Evolutionary conservation across 2,329 filamentous ascomycete genomes (phyloP).

Genomic region (Penicillium sp.): DNA sequence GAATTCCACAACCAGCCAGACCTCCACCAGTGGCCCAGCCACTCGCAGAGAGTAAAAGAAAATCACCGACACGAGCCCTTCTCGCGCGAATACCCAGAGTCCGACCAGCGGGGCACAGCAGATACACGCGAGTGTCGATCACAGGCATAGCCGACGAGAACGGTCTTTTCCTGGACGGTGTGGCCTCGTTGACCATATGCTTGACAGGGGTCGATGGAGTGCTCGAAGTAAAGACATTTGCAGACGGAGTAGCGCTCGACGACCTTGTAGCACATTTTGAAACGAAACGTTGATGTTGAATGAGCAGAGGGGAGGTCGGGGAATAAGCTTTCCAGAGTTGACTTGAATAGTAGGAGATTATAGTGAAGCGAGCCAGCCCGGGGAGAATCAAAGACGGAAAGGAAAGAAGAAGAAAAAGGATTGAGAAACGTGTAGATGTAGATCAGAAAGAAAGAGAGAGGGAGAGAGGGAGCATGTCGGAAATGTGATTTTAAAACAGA

Average conservation of each 20-base stretch:
- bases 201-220: conserved; percentile 80
- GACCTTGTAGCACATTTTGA: conserved; percentile 81
- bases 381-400: conserved; percentile 8
- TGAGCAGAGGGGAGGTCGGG: not conserved
- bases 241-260: conserved; percentile 85
- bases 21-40: not conserved
- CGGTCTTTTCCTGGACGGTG: conserved; percentile 68
- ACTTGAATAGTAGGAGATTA: not conserved
- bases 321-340: not conserved
- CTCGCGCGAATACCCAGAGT: conserved; percentile 28
- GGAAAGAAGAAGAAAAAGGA: not conserved
- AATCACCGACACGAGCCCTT: conserved; percentile 21
- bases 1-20: not conserved
- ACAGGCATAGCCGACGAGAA: conserved; percentile 83
- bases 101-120: conserved; percentile 17
- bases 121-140: conserved; percentile 48
- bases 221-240: conserved; percentile 83
- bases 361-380: conserved; percentile 6
- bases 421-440: no score
- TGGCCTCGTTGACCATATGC: conserved; percentile 75
- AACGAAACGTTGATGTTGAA: no score
- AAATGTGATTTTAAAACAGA: not conserved
- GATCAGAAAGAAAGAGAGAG: not conserved
- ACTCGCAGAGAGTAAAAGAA: not conserved
- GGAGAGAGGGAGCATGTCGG: not conserved